phyloP scores from a whole-genome alignment of 2,329 filamentous ascomycete genomes.

The Neodidymelliopsis sp. region DNA sequence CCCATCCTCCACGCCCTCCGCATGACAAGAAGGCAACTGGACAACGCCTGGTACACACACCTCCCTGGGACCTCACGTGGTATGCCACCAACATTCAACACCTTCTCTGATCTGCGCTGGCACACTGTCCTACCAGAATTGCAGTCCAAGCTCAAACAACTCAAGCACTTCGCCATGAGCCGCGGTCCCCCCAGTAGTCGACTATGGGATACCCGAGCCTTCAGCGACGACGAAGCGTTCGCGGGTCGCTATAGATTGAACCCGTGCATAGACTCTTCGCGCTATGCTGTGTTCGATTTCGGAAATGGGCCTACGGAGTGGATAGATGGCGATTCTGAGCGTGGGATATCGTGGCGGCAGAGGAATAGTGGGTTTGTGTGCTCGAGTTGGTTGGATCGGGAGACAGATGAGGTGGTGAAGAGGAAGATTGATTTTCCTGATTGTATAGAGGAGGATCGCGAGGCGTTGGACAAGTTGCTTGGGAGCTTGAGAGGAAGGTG shows the following conservation, averaged over 20 bases:
- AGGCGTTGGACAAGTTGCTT: background rate
- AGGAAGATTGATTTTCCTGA: slow-evolving; percentile 2
- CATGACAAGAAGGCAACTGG: slow-evolving; percentile 6
- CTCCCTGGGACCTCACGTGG: background rate
- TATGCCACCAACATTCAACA: background rate
- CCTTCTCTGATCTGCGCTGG: slow-evolving; percentile 8
- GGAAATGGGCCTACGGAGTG: background rate
- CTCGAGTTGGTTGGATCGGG: background rate
- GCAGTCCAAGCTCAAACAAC: background rate
- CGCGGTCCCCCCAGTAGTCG: background rate
- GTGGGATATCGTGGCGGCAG: background rate
- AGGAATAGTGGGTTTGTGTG: background rate
- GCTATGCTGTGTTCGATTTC: slow-evolving; percentile 6
- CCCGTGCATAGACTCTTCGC: background rate
- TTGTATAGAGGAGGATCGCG: slow-evolving; percentile 10
- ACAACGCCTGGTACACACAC: background rate
- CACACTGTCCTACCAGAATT: slow-evolving; percentile 1
- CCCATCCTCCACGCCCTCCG: slow-evolving; percentile 37
- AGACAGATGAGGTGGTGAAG: background rate
- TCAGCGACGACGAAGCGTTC: background rate
- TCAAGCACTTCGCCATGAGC: slow-evolving; percentile 13
- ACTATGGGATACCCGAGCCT: too few relatives aligned
- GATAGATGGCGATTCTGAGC: background rate
- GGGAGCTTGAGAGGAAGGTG: background rate
- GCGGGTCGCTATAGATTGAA: background rate